These are phyloP conservation scores for Boletus reticuloceps DNA, from an alignment of 768 basidiomycete genomes.

Conservation along the genomic window DNA sequence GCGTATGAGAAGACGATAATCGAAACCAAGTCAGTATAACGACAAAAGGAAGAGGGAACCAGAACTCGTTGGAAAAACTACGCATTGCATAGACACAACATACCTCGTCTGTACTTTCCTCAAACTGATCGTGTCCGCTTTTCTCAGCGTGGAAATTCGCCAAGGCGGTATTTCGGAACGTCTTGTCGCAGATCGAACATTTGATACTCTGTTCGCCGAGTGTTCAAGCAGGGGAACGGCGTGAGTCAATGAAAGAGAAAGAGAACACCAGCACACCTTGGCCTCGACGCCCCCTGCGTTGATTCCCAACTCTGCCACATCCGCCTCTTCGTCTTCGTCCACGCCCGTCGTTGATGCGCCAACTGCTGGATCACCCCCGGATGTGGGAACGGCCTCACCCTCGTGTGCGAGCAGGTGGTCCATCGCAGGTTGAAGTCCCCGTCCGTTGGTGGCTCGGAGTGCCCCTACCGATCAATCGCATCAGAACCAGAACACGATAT, in stretches of 20 bases:
- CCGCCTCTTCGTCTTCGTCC: constrained; percentile 66
- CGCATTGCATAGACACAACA: background rate
- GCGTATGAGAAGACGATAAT: too few species aligned
- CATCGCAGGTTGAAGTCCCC: constrained; percentile 89
- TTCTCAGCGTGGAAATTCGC: constrained; percentile 95
- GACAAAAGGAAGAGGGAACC: too few species aligned
- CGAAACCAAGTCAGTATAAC: too few species aligned
- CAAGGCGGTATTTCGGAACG: constrained; percentile 81
- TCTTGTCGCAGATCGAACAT: constrained; percentile 81
- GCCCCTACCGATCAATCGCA: constrained; percentile 59
- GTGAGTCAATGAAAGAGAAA: background rate
- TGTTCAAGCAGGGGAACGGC: background rate
- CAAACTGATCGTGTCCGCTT: constrained; percentile 93
- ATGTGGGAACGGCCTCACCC: constrained; percentile 69
- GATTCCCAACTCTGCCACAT: constrained; percentile 42
- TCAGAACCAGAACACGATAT: background rate
- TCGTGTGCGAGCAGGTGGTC: constrained; percentile 86
- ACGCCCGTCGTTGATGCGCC: constrained; percentile 39
- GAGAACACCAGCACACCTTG: constrained; percentile 43
- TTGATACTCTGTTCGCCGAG: constrained; percentile 58
- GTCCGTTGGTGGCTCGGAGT: constrained; percentile 74
- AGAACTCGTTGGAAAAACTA: too few species aligned
- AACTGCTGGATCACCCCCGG: constrained; percentile 33
- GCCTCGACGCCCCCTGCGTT: constrained; percentile 48
- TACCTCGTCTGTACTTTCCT: constrained; percentile 94